Evolutionary conservation across 345 rosid species (phyloP).

Genomic region (Eucalyptus cladocalyx): DNA sequence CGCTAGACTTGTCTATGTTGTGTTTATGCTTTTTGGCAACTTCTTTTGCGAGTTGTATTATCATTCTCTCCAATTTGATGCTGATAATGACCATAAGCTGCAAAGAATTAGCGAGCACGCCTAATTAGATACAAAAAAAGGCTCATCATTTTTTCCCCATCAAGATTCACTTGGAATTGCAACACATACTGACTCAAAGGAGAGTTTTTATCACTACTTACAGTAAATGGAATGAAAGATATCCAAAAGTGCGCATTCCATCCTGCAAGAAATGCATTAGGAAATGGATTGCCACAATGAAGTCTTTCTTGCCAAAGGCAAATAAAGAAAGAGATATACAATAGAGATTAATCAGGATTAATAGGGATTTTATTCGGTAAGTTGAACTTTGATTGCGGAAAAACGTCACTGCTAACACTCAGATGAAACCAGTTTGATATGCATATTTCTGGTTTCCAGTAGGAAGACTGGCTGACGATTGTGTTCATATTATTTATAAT

Average conservation of each 20-base stretch:
- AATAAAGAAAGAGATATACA: too few relatives aligned
- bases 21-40: slow-evolving; percentile 62
- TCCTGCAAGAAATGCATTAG: slow-evolving; percentile 15
- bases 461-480: fast-evolving
- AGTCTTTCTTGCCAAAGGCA: fast-evolving
- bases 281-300: background rate
- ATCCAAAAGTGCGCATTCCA: slow-evolving; percentile 78
- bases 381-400: too few relatives aligned
- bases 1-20: background rate
- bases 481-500: too few relatives aligned
- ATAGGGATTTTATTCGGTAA: too few relatives aligned
- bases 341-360: too few relatives aligned
- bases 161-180: background rate
- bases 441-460: too few relatives aligned
- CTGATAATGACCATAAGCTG: slow-evolving; percentile 69
- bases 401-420: fast-evolving
- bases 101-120: background rate
- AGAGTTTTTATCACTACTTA: slow-evolving; percentile 12
- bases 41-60: slow-evolving; percentile 47
- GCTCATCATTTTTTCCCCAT: background rate
- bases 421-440: too few relatives aligned
- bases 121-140: background rate
- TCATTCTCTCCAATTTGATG: slow-evolving; percentile 61
- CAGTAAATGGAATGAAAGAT: slow-evolving; percentile 62
- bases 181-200: background rate